A percentile compares a stretch with the other conserved stretches of the same genome.
These are phyloP conservation scores for Kwoniella newhampshirensis DNA, from an alignment of 768 basidiomycete species.

Conservation along the genomic window DNA sequence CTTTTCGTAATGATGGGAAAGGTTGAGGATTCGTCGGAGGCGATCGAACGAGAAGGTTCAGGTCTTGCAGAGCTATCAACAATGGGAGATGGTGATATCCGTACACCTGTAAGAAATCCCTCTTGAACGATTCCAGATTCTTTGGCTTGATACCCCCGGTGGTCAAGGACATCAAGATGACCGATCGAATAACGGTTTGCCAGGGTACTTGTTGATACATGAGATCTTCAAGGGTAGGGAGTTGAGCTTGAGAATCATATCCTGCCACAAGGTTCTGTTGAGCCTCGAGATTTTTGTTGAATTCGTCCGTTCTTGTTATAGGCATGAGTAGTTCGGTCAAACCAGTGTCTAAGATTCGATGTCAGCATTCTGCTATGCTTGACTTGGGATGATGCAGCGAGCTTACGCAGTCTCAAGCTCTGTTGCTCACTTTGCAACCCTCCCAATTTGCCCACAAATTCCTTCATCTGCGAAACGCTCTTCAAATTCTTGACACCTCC, in stretches of 20 bases:
- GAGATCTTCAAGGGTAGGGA: slow-evolving; percentile 84
- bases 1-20: slow-evolving; percentile 72
- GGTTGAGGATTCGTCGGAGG: slow-evolving; percentile 61
- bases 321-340: slow-evolving; percentile 88
- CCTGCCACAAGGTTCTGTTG: slow-evolving; percentile 97
- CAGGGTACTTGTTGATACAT: slow-evolving; percentile 83
- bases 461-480: slow-evolving; percentile 84
- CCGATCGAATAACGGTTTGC: slow-evolving; percentile 71
- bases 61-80: slow-evolving; percentile 53
- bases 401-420: slow-evolving; percentile 80
- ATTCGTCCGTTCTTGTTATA: slow-evolving; percentile 77
- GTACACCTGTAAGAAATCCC: slow-evolving; percentile 84
- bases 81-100: slow-evolving; percentile 62
- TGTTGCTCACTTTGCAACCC: slow-evolving; percentile 91
- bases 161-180: slow-evolving; percentile 83
- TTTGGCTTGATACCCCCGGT: slow-evolving; percentile 84
- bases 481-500: slow-evolving; percentile 84
- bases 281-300: slow-evolving; percentile 88
- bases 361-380: too few relatives aligned
- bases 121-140: slow-evolving; percentile 78
- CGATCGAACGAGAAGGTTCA: slow-evolving; percentile 64
- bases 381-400: not conserved
- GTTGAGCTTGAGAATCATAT: slow-evolving; percentile 76
- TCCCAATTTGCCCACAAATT: slow-evolving; percentile 93
- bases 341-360: slow-evolving; percentile 70